Evolutionary conservation across 352 stramenopile genomes (phyloP).

Genomic region (Hyaloperonospora arabidopsidis): DNA sequence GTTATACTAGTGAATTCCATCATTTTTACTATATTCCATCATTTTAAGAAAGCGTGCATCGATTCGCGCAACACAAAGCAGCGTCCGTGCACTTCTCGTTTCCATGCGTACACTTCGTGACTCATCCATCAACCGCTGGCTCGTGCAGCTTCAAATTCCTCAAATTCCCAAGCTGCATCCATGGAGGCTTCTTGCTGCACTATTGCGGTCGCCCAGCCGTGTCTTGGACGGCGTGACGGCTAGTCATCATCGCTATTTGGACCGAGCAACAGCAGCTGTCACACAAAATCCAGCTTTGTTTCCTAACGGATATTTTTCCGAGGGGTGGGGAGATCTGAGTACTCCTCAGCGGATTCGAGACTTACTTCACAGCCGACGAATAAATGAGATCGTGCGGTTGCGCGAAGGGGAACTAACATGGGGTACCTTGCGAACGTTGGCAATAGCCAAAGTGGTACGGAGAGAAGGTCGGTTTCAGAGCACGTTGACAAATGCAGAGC

Average conservation of each 20-base stretch:
- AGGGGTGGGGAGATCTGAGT: constrained; percentile 70
- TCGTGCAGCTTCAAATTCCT: constrained; percentile 19
- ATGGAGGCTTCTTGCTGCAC: constrained; percentile 44
- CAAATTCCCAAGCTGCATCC: constrained; percentile 35
- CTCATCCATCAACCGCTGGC: constrained; percentile 10
- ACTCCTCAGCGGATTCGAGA: constrained; percentile 45
- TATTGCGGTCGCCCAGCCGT: constrained; percentile 53
- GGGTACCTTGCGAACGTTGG: constrained; percentile 22
- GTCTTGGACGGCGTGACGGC: constrained; percentile 53
- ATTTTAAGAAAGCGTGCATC: no score
- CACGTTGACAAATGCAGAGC: constrained; percentile 47
- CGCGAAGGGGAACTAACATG: constrained; percentile 26
- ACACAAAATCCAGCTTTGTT: constrained; percentile 74
- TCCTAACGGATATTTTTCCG: constrained; percentile 69
- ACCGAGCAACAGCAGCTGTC: constrained; percentile 51
- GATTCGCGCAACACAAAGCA: no score
- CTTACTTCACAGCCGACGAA: constrained; percentile 54
- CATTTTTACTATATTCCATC: no score
- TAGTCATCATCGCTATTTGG: constrained; percentile 60
- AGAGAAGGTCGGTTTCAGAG: constrained; percentile 49
- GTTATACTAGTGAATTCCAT: no score
- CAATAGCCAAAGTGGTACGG: constrained; percentile 32
- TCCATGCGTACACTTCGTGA: no score
- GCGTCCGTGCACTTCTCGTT: no score
- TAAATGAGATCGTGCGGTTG: constrained; percentile 47